phyloP scores from a whole-genome alignment of 495 filamentous ascomycete genomes.

The Durotheca rogersii region DNA sequence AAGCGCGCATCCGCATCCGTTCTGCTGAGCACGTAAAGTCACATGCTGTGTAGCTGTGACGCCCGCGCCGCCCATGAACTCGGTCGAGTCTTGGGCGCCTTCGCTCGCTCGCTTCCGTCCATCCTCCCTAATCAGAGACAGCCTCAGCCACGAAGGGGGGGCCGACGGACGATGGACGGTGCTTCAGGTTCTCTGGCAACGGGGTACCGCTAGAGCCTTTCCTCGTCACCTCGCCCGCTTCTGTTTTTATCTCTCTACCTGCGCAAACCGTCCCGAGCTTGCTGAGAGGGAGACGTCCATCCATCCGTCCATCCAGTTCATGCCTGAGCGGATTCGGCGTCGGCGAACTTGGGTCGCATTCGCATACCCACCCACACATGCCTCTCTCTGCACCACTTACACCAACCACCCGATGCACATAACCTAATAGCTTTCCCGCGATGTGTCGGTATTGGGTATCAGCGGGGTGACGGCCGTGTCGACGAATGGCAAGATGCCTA shows the following conservation, averaged over 20 bases:
- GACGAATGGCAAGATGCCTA: constrained; percentile 23
- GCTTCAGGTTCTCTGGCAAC: constrained; percentile 7
- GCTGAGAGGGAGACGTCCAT: too few species aligned
- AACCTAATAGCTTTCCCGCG: too few species aligned
- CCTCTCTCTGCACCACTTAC: not conserved
- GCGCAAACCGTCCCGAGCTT: too few species aligned
- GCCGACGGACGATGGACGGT: constrained; percentile 7
- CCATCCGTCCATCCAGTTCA: too few species aligned
- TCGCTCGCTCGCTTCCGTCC: constrained; percentile 16
- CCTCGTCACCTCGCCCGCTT: too few species aligned
- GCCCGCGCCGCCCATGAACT: constrained; percentile 16
- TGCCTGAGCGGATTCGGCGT: too few species aligned
- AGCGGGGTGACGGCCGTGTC: constrained; percentile 14
- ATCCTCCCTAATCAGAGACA: constrained; percentile 8
- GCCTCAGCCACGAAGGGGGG: not conserved
- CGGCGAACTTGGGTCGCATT: too few species aligned
- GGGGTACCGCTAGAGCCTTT: too few species aligned
- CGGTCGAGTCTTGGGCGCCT: constrained; percentile 25
- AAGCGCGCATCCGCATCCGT: constrained; percentile 32
- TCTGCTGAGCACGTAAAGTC: constrained; percentile 24
- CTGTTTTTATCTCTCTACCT: too few species aligned
- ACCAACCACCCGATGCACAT: not conserved
- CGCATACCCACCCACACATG: not conserved
- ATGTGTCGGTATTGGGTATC: constrained; percentile 1
- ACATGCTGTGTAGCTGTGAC: constrained; percentile 29